Percentiles rank a stretch among this genome's conserved stretches.
Evolutionary conservation across 495 filamentous ascomycete species (phyloP).

Genomic region (Penicillium herquei): DNA sequence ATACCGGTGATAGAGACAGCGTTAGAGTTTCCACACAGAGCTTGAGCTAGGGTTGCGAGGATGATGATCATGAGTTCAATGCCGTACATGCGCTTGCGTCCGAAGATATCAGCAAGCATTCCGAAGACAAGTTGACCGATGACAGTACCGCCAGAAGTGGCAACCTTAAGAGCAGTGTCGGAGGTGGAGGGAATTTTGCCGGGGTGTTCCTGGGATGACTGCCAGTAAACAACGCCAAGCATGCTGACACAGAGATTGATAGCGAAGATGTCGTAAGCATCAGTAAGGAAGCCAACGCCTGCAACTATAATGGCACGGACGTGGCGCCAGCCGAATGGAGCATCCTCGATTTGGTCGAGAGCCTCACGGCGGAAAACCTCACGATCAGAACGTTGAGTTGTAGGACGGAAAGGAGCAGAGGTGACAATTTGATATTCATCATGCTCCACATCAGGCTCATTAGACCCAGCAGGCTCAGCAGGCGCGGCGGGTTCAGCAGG

Average conservation of each 20-base stretch:
- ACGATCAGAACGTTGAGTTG: slow-evolving; percentile 45
- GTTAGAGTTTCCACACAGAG: slow-evolving; percentile 64
- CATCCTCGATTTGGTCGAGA: slow-evolving; percentile 76
- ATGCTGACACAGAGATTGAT: slow-evolving; percentile 70
- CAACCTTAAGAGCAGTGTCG: slow-evolving; percentile 84
- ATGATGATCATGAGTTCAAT: slow-evolving; percentile 88
- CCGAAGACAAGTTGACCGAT: slow-evolving; percentile 84
- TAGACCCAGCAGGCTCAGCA: too few relatives aligned
- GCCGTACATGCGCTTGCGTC: slow-evolving; percentile 84
- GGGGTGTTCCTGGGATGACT: slow-evolving; percentile 44
- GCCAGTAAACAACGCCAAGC: slow-evolving; percentile 73
- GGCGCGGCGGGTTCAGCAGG: slow-evolving; percentile 31
- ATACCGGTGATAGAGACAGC: slow-evolving; percentile 71
- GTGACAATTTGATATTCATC: neutral
- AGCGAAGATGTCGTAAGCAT: slow-evolving; percentile 78
- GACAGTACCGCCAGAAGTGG: slow-evolving; percentile 84
- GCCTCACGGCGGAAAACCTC: slow-evolving; percentile 73
- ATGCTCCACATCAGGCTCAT: neutral
- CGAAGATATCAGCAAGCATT: slow-evolving; percentile 73
- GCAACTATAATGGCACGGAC: slow-evolving; percentile 72
- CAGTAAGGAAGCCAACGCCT: slow-evolving; percentile 85
- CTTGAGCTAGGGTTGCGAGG: slow-evolving; percentile 75
- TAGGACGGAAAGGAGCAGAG: slow-evolving; percentile 9
- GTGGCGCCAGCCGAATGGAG: slow-evolving; percentile 75
- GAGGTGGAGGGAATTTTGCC: slow-evolving; percentile 59